A percentile compares a stretch with the other conserved stretches of the same genome.
These are phyloP conservation scores for Achaetomium macrosporum DNA, from an alignment of 2,329 filamentous ascomycete genomes.

Conservation along the genomic window DNA sequence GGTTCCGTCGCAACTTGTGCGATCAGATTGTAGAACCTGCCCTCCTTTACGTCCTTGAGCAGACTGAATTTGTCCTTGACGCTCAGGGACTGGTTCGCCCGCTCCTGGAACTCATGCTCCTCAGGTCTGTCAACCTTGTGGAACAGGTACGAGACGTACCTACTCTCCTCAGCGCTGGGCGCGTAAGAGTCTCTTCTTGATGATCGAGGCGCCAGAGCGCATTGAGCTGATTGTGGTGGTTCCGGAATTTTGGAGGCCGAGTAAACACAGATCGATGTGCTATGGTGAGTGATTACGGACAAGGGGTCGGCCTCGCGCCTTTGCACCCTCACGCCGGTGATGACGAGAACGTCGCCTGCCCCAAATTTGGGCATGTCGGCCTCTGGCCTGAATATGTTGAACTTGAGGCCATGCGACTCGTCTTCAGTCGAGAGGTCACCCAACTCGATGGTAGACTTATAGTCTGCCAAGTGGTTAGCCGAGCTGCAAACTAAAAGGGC, in stretches of 20 bases:
- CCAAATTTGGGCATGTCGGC: slow-evolving; percentile 43
- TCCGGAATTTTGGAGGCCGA: slow-evolving; percentile 34
- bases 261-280: slow-evolving; percentile 43
- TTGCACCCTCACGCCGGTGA: slow-evolving; percentile 55
- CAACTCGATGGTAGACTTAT: slow-evolving; percentile 55
- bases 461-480: slow-evolving; percentile 38
- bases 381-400: slow-evolving; percentile 57
- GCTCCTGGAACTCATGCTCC: slow-evolving; percentile 37
- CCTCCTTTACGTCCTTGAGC: slow-evolving; percentile 55
- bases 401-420: slow-evolving; percentile 34
- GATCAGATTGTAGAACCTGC: slow-evolving; percentile 61
- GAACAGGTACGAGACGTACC: slow-evolving; percentile 45
- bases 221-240: slow-evolving; percentile 33
- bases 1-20: slow-evolving; percentile 60
- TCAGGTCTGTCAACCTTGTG: slow-evolving; percentile 41
- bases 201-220: slow-evolving; percentile 26
- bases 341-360: slow-evolving; percentile 58
- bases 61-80: slow-evolving; percentile 54
- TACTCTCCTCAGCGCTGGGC: slow-evolving; percentile 31
- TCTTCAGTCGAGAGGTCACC: slow-evolving; percentile 52
- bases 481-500: background rate
- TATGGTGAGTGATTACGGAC: slow-evolving; percentile 41
- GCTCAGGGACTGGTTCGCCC: slow-evolving; percentile 36
- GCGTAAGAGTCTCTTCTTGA: slow-evolving; percentile 2
- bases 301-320: slow-evolving; percentile 24